Evolutionary conservation across 768 basidiomycete species (phyloP).

Genomic region (Asterophora parasitica): DNA sequence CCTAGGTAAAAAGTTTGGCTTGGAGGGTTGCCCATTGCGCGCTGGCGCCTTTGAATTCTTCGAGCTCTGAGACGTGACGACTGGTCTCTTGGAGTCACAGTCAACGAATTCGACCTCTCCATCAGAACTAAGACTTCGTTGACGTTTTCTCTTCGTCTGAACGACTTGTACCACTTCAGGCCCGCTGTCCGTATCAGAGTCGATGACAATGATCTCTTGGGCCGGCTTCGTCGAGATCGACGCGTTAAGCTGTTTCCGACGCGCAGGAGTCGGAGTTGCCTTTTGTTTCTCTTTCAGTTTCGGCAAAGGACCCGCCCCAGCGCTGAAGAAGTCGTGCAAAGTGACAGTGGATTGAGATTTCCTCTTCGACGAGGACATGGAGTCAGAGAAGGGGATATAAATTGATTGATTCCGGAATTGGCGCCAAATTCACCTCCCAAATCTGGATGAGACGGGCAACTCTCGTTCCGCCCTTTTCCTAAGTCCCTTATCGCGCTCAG

Average conservation of each 20-base stretch:
- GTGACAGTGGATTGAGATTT: constrained; percentile 33
- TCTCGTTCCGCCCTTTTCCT: no score
- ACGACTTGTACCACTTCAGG: constrained; percentile 9
- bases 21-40: background rate
- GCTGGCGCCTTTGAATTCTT: background rate
- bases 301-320: constrained; percentile 12
- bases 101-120: constrained; percentile 30
- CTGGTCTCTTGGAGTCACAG: background rate
- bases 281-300: constrained; percentile 5
- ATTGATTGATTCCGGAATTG: no score
- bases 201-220: constrained; percentile 50
- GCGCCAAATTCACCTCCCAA: no score
- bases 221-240: background rate
- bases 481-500: no score
- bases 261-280: background rate
- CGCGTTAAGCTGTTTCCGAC: constrained; percentile 3
- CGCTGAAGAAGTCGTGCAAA: constrained; percentile 42
- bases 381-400: background rate
- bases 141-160: constrained; percentile 17
- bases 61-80: background rate
- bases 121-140: constrained; percentile 22
- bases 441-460: no score
- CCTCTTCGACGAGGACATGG: constrained; percentile 33
- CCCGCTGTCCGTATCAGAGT: constrained; percentile 51
- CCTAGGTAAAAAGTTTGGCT: background rate